phyloP scores from a whole-genome alignment of 805 yeast species.

The Pichia eremophila region DNA sequence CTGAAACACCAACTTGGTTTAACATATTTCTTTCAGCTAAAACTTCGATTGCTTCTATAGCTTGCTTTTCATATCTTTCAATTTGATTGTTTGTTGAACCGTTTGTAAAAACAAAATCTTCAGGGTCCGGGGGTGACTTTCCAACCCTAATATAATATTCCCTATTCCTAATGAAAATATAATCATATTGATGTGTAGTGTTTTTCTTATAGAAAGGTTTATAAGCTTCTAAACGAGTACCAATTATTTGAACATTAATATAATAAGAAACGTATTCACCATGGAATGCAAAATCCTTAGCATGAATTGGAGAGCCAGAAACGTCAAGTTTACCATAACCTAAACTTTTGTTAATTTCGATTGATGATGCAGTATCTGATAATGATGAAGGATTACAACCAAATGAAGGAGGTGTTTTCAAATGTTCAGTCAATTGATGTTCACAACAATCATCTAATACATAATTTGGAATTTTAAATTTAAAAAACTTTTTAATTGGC shows the following conservation, averaged over 20 bases:
- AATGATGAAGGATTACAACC: conserved; percentile 20
- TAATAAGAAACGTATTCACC: conserved; percentile 38
- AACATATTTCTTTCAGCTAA: conserved; percentile 7
- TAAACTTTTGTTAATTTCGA: conserved; percentile 27
- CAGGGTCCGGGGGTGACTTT: not conserved
- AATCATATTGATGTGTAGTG: conserved; percentile 17
- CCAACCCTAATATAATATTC: conserved; percentile 15
- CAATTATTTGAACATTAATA: conserved; percentile 44
- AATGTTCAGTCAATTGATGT: conserved; percentile 23
- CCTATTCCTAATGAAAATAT: conserved; percentile 13
- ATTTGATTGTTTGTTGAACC: conserved; percentile 9
- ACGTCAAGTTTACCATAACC: conserved; percentile 43
- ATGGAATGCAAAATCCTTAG: conserved; percentile 34
- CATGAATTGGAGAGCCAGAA: conserved; percentile 43
- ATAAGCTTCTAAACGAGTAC: conserved; percentile 27
- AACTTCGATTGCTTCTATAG: conserved; percentile 5
- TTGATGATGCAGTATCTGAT: conserved; percentile 6
- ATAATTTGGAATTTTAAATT: conserved; percentile 44
- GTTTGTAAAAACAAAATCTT: not conserved
- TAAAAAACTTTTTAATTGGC: conserved; percentile 45
- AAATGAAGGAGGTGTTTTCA: conserved; percentile 30
- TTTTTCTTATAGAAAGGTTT: conserved; percentile 13
- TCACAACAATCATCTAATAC: conserved; percentile 23
- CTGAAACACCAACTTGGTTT: not conserved
- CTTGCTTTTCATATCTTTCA: conserved; percentile 6